phyloP scores from a whole-genome alignment of 2,329 filamentous ascomycete genomes.

The Dactylellina haptotyla region DNA sequence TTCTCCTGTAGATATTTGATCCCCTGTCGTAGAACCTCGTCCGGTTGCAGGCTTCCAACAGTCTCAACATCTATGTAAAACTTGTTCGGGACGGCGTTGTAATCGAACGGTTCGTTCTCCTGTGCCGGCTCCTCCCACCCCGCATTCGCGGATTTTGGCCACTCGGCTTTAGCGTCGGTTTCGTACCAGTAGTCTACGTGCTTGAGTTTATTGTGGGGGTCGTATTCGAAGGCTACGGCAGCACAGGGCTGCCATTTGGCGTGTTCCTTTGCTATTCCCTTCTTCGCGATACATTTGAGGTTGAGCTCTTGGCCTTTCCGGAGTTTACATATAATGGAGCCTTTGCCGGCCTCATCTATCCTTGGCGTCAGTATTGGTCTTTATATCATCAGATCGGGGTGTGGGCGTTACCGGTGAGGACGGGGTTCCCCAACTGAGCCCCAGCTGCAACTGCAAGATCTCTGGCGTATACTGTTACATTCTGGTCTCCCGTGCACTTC shows the following conservation, averaged over 20 bases:
- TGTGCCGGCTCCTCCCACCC: conserved; percentile 80
- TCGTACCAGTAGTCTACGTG: conserved; percentile 97
- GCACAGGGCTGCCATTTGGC: conserved; percentile 96
- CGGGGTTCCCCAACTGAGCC: conserved; percentile 57
- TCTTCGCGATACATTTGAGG: conserved; percentile 92
- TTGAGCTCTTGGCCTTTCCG: conserved; percentile 88
- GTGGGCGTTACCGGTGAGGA: conserved; percentile 60
- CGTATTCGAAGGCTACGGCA: conserved; percentile 96
- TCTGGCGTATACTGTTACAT: conserved; percentile 93
- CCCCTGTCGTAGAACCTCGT: conserved; percentile 86
- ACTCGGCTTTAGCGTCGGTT: conserved; percentile 81
- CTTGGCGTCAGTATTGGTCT: conserved; percentile 78
- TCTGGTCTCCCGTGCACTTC: conserved; percentile 82
- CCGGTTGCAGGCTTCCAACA: conserved; percentile 85
- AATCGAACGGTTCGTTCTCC: conserved; percentile 89
- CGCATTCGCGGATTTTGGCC: conserved; percentile 84
- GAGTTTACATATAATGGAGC: conserved; percentile 88
- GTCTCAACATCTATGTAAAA: conserved; percentile 97
- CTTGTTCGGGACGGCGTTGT: conserved; percentile 80
- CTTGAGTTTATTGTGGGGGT: conserved; percentile 93
- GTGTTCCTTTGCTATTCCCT: conserved; percentile 98
- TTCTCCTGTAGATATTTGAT: conserved; percentile 91
- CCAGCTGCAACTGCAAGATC: conserved; percentile 75
- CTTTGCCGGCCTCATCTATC: conserved; percentile 80
- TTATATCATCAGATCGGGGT: conserved; percentile 74